Evolutionary conservation across 352 stramenopile genomes (phyloP).

Genomic region (Phytophthora aleatoria): DNA sequence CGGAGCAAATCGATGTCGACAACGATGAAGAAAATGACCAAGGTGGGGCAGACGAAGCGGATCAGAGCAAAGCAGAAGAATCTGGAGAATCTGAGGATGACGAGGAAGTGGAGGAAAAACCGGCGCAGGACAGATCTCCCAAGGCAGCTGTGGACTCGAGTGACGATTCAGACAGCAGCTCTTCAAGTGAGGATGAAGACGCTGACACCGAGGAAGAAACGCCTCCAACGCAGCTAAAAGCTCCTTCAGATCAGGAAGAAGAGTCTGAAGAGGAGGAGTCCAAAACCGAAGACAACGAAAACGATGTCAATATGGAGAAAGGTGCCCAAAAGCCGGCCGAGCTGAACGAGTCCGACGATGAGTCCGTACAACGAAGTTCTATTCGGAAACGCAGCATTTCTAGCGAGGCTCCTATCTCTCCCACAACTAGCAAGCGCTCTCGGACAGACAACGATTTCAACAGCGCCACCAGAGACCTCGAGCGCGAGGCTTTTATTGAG

Average conservation of each 20-base stretch:
- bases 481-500: slow-evolving; percentile 29
- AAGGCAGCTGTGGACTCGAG: slow-evolving; percentile 9
- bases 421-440: slow-evolving; percentile 12
- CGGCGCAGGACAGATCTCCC: not conserved
- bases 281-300: slow-evolving; percentile 4
- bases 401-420: not conserved
- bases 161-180: slow-evolving; percentile 16
- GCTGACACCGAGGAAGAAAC: slow-evolving; percentile 22
- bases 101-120: slow-evolving; percentile 11
- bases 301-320: slow-evolving; percentile 13
- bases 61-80: slow-evolving; percentile 4
- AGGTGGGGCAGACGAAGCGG: not conserved
- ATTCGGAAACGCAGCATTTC: slow-evolving; percentile 19
- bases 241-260: slow-evolving; percentile 16
- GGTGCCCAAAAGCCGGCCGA: not conserved
- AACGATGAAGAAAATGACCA: slow-evolving; percentile 7
- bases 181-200: slow-evolving; percentile 12
- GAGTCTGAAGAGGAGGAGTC: slow-evolving; percentile 10
- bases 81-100: slow-evolving; percentile 18
- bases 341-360: slow-evolving; percentile 5
- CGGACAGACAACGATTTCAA: slow-evolving; percentile 1
- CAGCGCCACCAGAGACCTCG: slow-evolving; percentile 14
- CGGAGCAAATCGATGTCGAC: slow-evolving; percentile 7
- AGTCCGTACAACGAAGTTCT: not conserved
- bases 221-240: slow-evolving; percentile 10